Conservation (phyloP, 2,329 filamentous ascomycete species). For the Paecilomyces dactylethromorphus region DNA sequence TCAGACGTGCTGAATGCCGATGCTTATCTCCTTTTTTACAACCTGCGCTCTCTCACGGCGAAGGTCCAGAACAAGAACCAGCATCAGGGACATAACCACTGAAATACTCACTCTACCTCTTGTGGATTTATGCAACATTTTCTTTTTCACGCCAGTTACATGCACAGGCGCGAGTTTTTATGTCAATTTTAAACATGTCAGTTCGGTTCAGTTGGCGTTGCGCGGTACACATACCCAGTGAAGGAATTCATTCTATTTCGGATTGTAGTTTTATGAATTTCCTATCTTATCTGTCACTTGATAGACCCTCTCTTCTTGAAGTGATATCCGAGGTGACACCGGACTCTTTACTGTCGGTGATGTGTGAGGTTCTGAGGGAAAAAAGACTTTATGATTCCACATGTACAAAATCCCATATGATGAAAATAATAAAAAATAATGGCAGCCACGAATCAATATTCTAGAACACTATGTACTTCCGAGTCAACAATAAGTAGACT, state of each 20-base stretch:
- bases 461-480: no score
- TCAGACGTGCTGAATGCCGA: constrained; percentile 80
- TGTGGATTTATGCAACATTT: background rate
- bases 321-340: no score
- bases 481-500: no score
- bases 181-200: background rate
- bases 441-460: no score
- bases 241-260: background rate
- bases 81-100: background rate
- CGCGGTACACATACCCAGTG: background rate
- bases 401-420: no score
- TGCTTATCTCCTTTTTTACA: constrained; percentile 86
- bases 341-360: no score
- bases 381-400: no score
- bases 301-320: background rate
- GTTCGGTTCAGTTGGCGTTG: background rate
- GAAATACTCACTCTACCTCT: background rate
- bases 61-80: background rate
- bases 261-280: background rate
- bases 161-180: background rate
- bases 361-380: no score
- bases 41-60: constrained; percentile 26
- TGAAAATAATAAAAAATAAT: no score
- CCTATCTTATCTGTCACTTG: background rate
- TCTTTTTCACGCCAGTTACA: background rate